phyloP scores from a whole-genome alignment of 1,284 basidiomycete genomes.

The Sporisorium iseilematis-ciliati region DNA sequence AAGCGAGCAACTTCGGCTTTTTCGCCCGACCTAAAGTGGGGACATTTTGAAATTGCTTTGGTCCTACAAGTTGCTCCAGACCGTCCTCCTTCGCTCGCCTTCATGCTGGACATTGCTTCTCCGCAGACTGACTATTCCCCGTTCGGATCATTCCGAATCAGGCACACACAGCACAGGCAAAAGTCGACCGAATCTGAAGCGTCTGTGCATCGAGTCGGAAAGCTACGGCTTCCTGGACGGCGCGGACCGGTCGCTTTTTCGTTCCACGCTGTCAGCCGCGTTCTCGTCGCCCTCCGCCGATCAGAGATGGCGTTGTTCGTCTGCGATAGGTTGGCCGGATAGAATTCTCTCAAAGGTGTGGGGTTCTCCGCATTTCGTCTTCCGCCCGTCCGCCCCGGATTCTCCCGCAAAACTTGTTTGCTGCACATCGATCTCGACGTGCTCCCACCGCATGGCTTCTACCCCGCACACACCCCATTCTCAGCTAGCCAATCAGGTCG shows the following conservation, averaged over 20 bases:
- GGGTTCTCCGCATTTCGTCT: too few species aligned
- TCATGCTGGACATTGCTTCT: not conserved
- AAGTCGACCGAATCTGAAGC: not conserved
- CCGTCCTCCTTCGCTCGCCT: not conserved
- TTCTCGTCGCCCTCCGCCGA: too few species aligned
- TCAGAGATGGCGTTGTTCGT: too few species aligned
- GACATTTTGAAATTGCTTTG: not conserved
- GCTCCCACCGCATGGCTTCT: not conserved
- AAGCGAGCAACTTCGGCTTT: too few species aligned
- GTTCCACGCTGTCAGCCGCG: too few species aligned
- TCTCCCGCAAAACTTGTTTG: not conserved
- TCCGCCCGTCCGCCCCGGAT: conserved; percentile 1
- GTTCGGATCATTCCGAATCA: conserved; percentile 12
- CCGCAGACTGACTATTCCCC: not conserved
- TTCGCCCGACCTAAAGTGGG: too few species aligned
- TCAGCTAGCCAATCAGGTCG: not conserved
- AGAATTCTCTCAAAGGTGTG: too few species aligned
- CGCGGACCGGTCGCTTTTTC: too few species aligned
- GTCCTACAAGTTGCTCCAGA: too few species aligned
- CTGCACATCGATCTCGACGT: not conserved
- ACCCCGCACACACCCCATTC: not conserved
- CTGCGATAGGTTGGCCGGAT: not conserved
- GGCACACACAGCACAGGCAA: not conserved
- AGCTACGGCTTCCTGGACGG: not conserved
- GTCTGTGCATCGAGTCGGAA: not conserved